phyloP scores from a whole-genome alignment of 768 basidiomycete species.

The Suillus fuscotomentosus region DNA sequence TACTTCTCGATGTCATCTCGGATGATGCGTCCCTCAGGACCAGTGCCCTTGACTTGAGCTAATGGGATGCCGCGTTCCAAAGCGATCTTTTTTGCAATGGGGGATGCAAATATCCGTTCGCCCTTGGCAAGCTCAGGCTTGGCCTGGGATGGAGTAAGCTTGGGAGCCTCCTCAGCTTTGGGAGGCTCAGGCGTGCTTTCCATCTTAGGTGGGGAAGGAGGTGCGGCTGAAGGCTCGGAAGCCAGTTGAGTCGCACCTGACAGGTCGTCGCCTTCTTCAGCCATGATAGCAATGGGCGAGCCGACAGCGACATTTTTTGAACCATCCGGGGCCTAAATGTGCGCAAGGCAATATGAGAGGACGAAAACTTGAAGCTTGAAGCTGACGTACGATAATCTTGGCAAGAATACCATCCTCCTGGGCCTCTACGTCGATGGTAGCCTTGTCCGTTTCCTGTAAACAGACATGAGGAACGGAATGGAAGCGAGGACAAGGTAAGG shows the following conservation, averaged over 20 bases:
- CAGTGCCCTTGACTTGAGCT: conserved; percentile 85
- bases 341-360: conserved; percentile 1
- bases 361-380: neutral
- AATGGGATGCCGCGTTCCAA: conserved; percentile 92
- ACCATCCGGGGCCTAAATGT: conserved; percentile 70
- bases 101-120: conserved; percentile 90
- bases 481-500: conserved; percentile 3
- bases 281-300: conserved; percentile 85
- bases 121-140: conserved; percentile 55
- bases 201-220: conserved; percentile 28
- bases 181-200: conserved; percentile 43
- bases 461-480: conserved; percentile 11
- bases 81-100: conserved; percentile 96
- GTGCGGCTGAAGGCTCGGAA: conserved; percentile 50
- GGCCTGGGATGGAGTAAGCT: conserved; percentile 33
- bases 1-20: conserved; percentile 94
- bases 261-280: conserved; percentile 93
- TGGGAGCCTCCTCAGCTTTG: conserved; percentile 34
- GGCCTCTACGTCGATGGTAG: conserved; percentile 98
- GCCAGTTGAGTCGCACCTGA: conserved; percentile 78
- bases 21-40: conserved; percentile 91
- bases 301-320: conserved; percentile 88
- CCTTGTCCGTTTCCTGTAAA: conserved; percentile 97
- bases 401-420: conserved; percentile 96
- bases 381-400: conserved; percentile 84